Conservation (phyloP, 192 early-diverging fungal genomes). For the Diversispora epigaea region DNA sequence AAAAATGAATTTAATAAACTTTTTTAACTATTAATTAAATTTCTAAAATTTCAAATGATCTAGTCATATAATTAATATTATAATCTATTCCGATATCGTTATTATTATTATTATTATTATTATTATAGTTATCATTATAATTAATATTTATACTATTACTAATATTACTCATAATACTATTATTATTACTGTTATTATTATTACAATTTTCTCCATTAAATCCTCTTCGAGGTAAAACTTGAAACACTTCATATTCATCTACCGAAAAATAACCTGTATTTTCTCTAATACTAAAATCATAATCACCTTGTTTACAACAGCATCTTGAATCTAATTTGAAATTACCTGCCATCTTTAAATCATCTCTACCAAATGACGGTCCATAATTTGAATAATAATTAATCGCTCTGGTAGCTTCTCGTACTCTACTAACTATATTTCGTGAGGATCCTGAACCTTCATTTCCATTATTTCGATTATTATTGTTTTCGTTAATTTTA, state of each 20-base stretch:
- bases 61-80: no score
- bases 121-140: no score
- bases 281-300: slow-evolving; percentile 9
- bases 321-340: slow-evolving; percentile 2
- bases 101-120: no score
- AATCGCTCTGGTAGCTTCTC: background rate
- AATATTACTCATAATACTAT: background rate
- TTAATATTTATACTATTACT: no score
- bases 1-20: no score
- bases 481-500: no score
- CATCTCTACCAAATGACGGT: slow-evolving; percentile 16
- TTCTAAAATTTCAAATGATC: no score
- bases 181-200: background rate
- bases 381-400: slow-evolving; percentile 21
- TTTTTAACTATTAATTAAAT: no score
- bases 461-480: background rate
- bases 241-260: slow-evolving; percentile 29
- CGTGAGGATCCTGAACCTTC: background rate
- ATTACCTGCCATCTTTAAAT: slow-evolving; percentile 15
- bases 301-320: slow-evolving; percentile 16
- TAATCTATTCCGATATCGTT: no score
- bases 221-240: background rate
- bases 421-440: slow-evolving; percentile 13
- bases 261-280: background rate
- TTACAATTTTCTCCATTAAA: background rate